Base-by-base conservation (phyloP, 805 yeast species). In the Ogataea polymorpha region DNA sequence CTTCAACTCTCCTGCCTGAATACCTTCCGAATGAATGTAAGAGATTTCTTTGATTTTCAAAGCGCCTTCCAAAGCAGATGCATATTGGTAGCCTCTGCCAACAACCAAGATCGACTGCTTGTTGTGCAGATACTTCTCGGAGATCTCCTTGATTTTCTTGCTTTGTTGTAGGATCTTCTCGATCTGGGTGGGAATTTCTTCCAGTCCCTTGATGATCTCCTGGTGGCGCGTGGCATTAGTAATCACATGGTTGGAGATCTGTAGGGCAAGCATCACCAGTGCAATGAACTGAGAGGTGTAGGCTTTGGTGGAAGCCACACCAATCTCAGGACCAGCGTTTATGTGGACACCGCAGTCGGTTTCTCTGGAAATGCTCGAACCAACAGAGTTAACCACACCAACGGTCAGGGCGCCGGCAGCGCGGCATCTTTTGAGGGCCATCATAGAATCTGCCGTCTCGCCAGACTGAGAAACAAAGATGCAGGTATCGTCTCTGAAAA, bases 271-370 rank as follows among this genome's bases (percentile, higher is more conserved):
- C 97, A 93, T 88, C 4, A 91, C 97, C 50, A 93, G 72, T 0
- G 99, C 98, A 65, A 95, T 90, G 66, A 81, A 93, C 66, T 93
- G 99, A 9, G 99, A 93, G 6, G 99, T 93, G 72, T 93, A 93
- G 21, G 99, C 99, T 70, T 93, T 93, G 35, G 99, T 93, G 10
- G 97, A 89, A 9, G 99, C 99, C 54, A 93, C 99, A 66, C 99
- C 98, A 50, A 93, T 93, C 70, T 93, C 99, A 33, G 99, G 99
- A 51, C 99, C 99, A 35, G 99, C 99, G 62, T 93, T 93, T 63
- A 93, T 90, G 66, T 93, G 99, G 42, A 93, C 96, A 79, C 99
- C 99, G 74, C 99, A 93, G 67, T 90, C 96, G 16, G 99, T 93
- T 60, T 81, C 89, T 70, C 99, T 82, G 6, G 98, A 91, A 65